Evolutionary conservation across 345 rosid genomes (phyloP).

Genomic region (Bruguiera sexangula): DNA sequence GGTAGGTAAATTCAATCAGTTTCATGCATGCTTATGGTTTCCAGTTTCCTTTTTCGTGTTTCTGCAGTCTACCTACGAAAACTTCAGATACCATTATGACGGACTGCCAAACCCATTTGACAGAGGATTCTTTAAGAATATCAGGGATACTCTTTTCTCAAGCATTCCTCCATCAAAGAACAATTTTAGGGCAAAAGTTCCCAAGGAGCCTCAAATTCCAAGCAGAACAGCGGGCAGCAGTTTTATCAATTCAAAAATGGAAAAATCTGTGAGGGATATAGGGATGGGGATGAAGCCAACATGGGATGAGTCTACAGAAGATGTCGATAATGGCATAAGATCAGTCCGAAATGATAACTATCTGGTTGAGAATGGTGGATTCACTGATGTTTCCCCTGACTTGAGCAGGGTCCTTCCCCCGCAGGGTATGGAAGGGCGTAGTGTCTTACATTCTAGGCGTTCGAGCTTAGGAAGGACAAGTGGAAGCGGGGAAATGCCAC

Average conservation of each 20-base stretch:
- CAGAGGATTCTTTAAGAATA: constrained; percentile 63
- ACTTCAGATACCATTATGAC: constrained; percentile 73
- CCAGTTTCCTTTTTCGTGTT: constrained; percentile 9
- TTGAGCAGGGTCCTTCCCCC: constrained; percentile 68
- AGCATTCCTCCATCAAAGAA: constrained; percentile 62
- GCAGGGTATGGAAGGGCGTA: constrained; percentile 53
- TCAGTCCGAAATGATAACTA: constrained; percentile 22
- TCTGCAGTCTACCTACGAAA: constrained; percentile 91
- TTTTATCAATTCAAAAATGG: constrained; percentile 39
- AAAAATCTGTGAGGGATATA: constrained; percentile 49
- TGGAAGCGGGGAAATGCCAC: constrained; percentile 73
- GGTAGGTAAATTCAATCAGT: background rate
- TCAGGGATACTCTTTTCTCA: constrained; percentile 69
- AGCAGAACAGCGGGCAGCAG: constrained; percentile 44
- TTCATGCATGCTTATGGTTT: background rate
- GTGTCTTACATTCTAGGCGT: constrained; percentile 44
- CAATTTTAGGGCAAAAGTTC: constrained; percentile 71
- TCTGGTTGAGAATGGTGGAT: constrained; percentile 34
- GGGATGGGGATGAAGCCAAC: constrained; percentile 71
- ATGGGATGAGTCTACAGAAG: constrained; percentile 42
- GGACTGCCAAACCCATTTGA: constrained; percentile 64
- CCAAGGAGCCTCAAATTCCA: constrained; percentile 43
- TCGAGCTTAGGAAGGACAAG: constrained; percentile 69
- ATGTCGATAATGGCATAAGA: constrained; percentile 10
- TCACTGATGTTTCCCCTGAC: constrained; percentile 43